Evolutionary conservation across 352 stramenopile genomes (phyloP).

Genomic region (Pythium aristosporum): DNA sequence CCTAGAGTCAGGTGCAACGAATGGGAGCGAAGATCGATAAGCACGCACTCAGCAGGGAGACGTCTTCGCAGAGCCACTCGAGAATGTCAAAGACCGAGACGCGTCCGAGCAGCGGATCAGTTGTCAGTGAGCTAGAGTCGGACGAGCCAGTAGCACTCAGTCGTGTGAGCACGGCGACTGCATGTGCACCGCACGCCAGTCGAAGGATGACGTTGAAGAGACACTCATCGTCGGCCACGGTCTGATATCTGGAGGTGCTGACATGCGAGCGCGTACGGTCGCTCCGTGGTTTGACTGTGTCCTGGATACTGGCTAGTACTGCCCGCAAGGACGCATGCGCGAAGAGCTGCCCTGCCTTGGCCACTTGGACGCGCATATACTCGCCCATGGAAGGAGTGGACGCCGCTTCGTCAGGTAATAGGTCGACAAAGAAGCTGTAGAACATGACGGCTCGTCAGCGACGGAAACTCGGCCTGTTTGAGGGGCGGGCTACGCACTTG

Average conservation of each 20-base stretch:
- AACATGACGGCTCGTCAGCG: not conserved
- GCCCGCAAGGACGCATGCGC: conserved; percentile 27
- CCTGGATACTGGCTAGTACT: conserved; percentile 26
- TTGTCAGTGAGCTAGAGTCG: not conserved
- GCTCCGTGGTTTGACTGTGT: not conserved
- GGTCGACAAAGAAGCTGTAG: conserved; percentile 12
- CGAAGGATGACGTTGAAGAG: conserved; percentile 60
- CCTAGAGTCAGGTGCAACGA: not conserved
- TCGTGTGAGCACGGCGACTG: conserved; percentile 38
- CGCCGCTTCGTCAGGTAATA: conserved; percentile 20
- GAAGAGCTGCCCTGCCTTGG: conserved; percentile 41
- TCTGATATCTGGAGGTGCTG: conserved; percentile 20
- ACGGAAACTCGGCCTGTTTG: too few relatives aligned
- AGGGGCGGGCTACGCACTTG: not conserved
- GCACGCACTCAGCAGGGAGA: conserved; percentile 53
- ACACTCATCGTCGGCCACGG: conserved; percentile 42
- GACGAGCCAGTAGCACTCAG: too few relatives aligned
- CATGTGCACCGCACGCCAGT: conserved; percentile 44
- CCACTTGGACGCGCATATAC: conserved; percentile 39
- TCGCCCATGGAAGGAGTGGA: conserved; percentile 30
- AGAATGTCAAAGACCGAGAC: conserved; percentile 47
- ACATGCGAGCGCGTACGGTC: not conserved
- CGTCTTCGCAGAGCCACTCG: conserved; percentile 54
- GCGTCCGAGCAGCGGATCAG: conserved; percentile 38
- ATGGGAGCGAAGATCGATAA: not conserved